Conservation (phyloP, 2,329 filamentous ascomycete genomes). For the Calonectria fujianensis region DNA sequence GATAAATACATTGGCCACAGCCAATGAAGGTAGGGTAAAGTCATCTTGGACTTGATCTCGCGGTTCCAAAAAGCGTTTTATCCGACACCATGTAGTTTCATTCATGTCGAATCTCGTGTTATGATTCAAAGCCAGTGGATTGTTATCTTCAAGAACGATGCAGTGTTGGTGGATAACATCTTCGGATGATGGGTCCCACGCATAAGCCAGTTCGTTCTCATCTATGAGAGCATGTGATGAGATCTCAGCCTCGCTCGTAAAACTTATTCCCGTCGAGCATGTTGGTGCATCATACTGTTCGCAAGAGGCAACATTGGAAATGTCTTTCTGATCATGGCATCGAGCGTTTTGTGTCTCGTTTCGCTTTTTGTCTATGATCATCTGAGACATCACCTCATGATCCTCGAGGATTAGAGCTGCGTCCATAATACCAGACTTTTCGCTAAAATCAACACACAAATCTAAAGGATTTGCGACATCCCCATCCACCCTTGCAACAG, state of each 20-base stretch:
- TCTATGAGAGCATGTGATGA: background rate
- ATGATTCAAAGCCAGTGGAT: background rate
- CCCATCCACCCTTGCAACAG: no score
- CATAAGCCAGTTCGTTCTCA: background rate
- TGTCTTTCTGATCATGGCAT: background rate
- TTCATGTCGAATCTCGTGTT: constrained; percentile 20
- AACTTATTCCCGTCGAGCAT: background rate
- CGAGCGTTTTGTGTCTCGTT: background rate
- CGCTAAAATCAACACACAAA: constrained; percentile 3
- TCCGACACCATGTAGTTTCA: background rate
- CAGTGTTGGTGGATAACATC: background rate
- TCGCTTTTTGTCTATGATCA: background rate
- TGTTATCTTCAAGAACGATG: background rate
- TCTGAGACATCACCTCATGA: background rate
- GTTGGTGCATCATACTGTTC: background rate
- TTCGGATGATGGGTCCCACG: constrained; percentile 22
- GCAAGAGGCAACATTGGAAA: background rate
- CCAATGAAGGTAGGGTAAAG: constrained; percentile 4
- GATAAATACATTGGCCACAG: constrained; percentile 21
- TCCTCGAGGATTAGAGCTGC: constrained; percentile 2
- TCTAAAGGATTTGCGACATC: background rate
- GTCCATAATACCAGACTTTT: constrained; percentile 5
- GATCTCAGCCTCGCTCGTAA: background rate
- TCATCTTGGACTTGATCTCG: background rate
- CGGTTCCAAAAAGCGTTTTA: constrained; percentile 14